phyloP scores from a whole-genome alignment of 2,329 filamentous ascomycete species.

The Xylaria hypoxylon region DNA sequence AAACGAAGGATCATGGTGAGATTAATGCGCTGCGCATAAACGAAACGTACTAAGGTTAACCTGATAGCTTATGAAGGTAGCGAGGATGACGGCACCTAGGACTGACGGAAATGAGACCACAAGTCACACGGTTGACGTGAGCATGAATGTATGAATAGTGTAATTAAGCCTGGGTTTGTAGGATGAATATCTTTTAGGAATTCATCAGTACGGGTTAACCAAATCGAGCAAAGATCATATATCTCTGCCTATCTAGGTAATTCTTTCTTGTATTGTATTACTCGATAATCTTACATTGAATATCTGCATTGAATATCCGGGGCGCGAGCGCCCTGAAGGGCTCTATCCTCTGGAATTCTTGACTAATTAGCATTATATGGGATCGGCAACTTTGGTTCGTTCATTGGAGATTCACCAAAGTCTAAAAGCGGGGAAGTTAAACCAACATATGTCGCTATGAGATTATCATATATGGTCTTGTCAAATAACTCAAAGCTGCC shows the following conservation, averaged over 20 bases:
- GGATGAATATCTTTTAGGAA: not conserved
- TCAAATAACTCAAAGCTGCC: too few species aligned
- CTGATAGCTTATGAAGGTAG: conserved; percentile 8
- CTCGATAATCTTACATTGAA: not conserved
- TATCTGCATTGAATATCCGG: too few species aligned
- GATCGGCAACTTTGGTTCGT: too few species aligned
- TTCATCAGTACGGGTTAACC: not conserved
- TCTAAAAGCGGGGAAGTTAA: too few species aligned
- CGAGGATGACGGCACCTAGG: conserved; percentile 11
- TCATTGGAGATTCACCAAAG: too few species aligned
- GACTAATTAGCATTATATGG: too few species aligned
- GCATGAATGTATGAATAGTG: not conserved
- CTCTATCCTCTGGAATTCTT: too few species aligned
- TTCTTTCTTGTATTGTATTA: not conserved
- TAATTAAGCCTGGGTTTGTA: not conserved
- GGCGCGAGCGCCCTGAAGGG: too few species aligned
- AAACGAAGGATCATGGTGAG: conserved; percentile 35
- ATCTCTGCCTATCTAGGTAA: not conserved
- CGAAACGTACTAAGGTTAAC: not conserved
- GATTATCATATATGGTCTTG: too few species aligned
- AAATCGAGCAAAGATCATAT: not conserved
- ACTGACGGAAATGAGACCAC: not conserved
- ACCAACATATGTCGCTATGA: too few species aligned
- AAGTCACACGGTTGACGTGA: not conserved
- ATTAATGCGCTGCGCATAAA: conserved; percentile 34